Evolutionary conservation across 371 early-diverging fungal genomes (phyloP).

Genomic region (Mucor velutinosus): DNA sequence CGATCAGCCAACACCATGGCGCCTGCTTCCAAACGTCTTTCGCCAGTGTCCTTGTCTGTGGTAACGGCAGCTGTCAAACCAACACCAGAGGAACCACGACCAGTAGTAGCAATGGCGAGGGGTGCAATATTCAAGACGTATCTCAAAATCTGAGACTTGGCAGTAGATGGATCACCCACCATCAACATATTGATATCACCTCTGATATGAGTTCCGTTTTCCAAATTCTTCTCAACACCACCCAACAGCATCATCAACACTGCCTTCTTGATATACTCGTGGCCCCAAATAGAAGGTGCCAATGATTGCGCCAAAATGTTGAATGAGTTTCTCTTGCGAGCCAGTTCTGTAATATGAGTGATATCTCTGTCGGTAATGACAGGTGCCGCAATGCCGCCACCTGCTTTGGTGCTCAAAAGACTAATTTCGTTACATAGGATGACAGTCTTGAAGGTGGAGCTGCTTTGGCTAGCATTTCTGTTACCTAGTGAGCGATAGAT

Average conservation of each 20-base stretch:
- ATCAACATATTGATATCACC: conserved; percentile 97
- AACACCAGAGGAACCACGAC: conserved; percentile 97
- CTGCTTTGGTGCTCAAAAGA: conserved; percentile 78
- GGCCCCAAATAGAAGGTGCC: conserved; percentile 98
- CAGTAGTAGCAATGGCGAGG: conserved; percentile 93
- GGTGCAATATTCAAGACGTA: conserved; percentile 92
- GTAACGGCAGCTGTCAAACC: conserved; percentile 98
- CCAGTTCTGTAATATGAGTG: conserved; percentile 80
- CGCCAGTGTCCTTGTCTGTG: conserved; percentile 86
- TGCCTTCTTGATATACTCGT: conserved; percentile 96
- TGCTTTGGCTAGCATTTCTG: conserved; percentile 73
- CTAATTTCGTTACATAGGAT: conserved; percentile 92
- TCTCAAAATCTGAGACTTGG: conserved; percentile 93
- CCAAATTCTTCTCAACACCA: conserved; percentile 94
- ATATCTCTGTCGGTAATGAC: conserved; percentile 81
- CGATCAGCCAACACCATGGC: conserved; percentile 99
- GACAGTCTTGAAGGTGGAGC: conserved; percentile 89
- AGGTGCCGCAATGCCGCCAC: conserved; percentile 62
- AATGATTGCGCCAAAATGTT: conserved; percentile 86
- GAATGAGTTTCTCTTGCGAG: conserved; percentile 73
- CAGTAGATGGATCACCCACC: conserved; percentile 98
- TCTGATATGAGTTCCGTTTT: conserved; percentile 94
- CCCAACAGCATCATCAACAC: conserved; percentile 93
- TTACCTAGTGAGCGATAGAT: conserved; percentile 91
- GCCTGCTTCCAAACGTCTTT: conserved; percentile 96